Base-by-base conservation (phyloP, 2,329 filamentous ascomycete genomes). In the Arthroderma sp. region DNA sequence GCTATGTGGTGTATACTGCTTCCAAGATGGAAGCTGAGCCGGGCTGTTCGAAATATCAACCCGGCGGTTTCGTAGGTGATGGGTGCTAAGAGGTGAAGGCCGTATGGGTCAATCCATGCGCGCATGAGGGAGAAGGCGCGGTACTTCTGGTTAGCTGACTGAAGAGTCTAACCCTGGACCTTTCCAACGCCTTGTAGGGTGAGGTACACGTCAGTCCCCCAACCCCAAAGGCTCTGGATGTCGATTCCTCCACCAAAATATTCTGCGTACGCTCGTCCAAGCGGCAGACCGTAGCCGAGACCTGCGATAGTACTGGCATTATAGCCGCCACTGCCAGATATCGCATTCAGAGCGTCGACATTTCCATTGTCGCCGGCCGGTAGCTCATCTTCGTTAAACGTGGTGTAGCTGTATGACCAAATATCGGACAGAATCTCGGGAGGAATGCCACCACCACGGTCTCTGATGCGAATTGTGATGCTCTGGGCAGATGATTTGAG, bases 391-490 rank as follows among this genome's bases (percentile, higher is more conserved):
- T 88, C 88, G 58, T 82, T 85, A 71, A 97, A 97, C 0, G 93
- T 98, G 19, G 91, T 96, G 70, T 96, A 98, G 61, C 88, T 93
- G 70, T 97, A 98, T 5, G 90, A 91, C 91, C 93, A 98, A 59
- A 98, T 91, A 63, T 91, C 85, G 3, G 85, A 84, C 35, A 93
- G 75, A 28, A 93, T 85, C 15, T 91, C 87, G 0, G 91, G 88
- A 0, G 84, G 81, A 57, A 98, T 97, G 37, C 93, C 93, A 43
- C 91, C 91, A 54, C 93, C 93, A n/a, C 90, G 84, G 69, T 98
- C 93, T 7, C 93, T 85, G 64, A 98, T 96, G 23, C 93, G 84
- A 64, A 98, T 94, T 0, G 93, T 97, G 11, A 98, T 89, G 38
- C 90, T 91, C 0, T 91, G 88, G 0, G 79, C 81, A 2, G 85